Conservation (phyloP, 805 yeast species). For the Teunomyces lycoperdinae region DNA sequence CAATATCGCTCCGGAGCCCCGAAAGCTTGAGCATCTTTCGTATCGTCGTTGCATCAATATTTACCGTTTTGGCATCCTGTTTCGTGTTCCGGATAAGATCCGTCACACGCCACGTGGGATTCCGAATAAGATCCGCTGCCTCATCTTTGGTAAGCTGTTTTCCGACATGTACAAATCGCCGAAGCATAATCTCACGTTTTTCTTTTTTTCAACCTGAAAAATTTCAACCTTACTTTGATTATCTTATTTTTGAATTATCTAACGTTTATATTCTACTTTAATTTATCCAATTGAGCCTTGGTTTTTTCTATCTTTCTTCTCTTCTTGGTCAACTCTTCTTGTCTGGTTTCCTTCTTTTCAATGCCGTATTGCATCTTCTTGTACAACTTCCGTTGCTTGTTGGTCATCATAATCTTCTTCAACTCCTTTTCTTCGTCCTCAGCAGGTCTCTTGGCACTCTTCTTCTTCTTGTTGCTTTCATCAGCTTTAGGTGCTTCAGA, state of each 20-base stretch:
- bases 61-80: background rate
- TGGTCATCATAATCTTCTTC: constrained; percentile 96
- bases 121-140: background rate
- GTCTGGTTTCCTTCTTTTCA: constrained; percentile 75
- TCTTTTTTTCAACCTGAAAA: background rate
- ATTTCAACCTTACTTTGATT: background rate
- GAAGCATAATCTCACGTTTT: background rate
- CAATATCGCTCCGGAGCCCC: constrained; percentile 40
- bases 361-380: constrained; percentile 93
- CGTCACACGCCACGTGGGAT: constrained; percentile 12
- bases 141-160: background rate
- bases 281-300: constrained; percentile 38
- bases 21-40: constrained; percentile 44
- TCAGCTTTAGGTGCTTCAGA: constrained; percentile 29
- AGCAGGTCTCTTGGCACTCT: constrained; percentile 40
- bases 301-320: constrained; percentile 67
- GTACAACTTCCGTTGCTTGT: constrained; percentile 91
- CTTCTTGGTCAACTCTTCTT: constrained; percentile 65
- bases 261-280: constrained; percentile 10
- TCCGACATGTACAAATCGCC: background rate
- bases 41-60: constrained; percentile 15
- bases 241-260: background rate
- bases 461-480: constrained; percentile 17
- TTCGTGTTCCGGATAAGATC: constrained; percentile 8
- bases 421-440: constrained; percentile 84